These are phyloP conservation scores for Fusarium torreyae DNA, from an alignment of 2,329 filamentous ascomycete species.

Conservation along the genomic window DNA sequence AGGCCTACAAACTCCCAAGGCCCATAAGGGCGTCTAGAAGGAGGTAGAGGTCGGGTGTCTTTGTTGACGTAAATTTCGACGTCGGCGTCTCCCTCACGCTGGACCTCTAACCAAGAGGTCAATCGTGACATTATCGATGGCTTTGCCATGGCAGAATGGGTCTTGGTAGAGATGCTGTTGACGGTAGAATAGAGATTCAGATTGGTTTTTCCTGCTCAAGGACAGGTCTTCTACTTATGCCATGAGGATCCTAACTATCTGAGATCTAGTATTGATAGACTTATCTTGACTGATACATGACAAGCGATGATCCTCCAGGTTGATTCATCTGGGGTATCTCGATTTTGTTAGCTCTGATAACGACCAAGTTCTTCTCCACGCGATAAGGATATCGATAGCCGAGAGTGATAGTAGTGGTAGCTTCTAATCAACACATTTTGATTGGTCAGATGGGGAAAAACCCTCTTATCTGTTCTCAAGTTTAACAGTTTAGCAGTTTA, in stretches of 20 bases:
- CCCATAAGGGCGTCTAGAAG: conserved; percentile 51
- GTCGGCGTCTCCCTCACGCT: not conserved
- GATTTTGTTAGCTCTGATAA: not conserved
- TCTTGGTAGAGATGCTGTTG: not conserved
- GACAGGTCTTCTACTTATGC: not conserved
- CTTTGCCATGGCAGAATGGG: not conserved
- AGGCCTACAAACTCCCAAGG: conserved; percentile 53
- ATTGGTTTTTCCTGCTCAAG: not conserved
- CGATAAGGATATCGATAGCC: not conserved
- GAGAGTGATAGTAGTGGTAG: not conserved
- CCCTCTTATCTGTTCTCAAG: not conserved
- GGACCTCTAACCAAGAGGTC: not conserved
- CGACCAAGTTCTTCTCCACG: not conserved
- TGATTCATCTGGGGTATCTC: not conserved
- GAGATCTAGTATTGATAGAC: not conserved
- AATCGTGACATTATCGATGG: not conserved
- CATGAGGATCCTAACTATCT: not conserved
- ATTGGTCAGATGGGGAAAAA: not conserved
- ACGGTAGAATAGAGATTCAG: not conserved
- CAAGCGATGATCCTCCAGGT: not conserved
- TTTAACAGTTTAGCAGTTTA: conserved; percentile 3
- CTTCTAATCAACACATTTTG: not conserved
- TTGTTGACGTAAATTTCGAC: conserved; percentile 12
- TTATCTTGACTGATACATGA: not conserved
- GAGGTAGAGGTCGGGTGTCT: conserved; percentile 46